A percentile compares a stretch with the other conserved stretches of the same genome.
Evolutionary conservation across 148 eudicot genomes (phyloP).

Genomic region (Vaccinium darrowii): DNA sequence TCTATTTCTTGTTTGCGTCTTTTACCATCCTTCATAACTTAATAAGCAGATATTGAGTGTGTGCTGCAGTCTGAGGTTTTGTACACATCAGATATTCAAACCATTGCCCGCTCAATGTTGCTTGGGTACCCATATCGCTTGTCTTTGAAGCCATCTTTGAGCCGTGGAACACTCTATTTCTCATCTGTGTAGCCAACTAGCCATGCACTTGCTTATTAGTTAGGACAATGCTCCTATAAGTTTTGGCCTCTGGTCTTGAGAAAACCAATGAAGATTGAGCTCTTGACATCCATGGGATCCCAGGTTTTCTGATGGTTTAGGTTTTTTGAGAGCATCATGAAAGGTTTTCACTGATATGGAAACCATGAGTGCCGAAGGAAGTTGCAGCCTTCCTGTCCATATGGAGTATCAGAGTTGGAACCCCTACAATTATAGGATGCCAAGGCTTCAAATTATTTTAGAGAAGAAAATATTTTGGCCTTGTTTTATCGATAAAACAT

Average conservation of each 20-base stretch:
- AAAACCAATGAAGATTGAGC: background rate
- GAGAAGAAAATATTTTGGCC: background rate
- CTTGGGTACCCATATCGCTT: background rate
- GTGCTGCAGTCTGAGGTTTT: background rate
- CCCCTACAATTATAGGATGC: background rate
- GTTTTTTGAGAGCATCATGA: background rate
- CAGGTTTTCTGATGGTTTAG: background rate
- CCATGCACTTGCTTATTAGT: background rate
- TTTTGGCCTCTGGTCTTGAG: background rate
- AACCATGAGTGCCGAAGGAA: background rate
- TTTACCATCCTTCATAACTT: background rate
- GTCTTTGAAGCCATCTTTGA: background rate
- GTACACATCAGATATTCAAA: background rate
- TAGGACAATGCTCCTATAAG: background rate
- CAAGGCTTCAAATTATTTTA: background rate
- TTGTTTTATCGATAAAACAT: background rate
- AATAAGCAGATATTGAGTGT: background rate
- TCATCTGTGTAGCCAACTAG: background rate
- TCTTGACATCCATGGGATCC: background rate
- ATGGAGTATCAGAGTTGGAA: background rate
- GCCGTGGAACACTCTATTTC: background rate
- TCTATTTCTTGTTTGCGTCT: background rate
- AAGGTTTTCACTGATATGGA: background rate
- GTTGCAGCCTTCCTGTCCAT: background rate
- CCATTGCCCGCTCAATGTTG: background rate